Base-by-base conservation (phyloP, 169 alveolate species). In the Plasmodium coatneyi region DNA sequence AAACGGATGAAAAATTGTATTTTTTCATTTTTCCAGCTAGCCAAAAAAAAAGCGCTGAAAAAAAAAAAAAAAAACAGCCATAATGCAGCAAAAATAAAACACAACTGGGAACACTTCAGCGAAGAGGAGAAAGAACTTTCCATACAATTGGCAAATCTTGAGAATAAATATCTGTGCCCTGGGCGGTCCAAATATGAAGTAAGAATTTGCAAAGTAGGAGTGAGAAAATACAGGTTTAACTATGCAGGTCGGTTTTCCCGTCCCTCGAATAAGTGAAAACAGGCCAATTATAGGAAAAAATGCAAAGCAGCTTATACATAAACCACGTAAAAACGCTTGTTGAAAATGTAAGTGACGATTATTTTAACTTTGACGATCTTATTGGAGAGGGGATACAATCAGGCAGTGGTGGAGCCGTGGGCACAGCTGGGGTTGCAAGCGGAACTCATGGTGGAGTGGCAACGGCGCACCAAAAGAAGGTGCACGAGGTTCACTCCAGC, bases 221-320 rank as follows among this genome's bases (percentile, higher is more conserved):
- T 25, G 36, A 66, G 14, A 19, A 49, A 49, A 14, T 49, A 14
- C 60, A 49, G 0, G 60, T 66, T 25, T 66, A 66, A 25, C 76
- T 22, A 66, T 66, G 76, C 76, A 66, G 76, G 41, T 66, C 76
- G n/a, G 32, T 66, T 25, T 25, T 66, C 6, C 36, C 22, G n/a
- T 28, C 36, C 76, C 30, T 9, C 12, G 14, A 10, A 10, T 7
- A 56, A 5, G 28, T n/a, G 14, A 66, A 22, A 66, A 66, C 30
- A 66, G 36, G 39, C 76, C 76, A 19, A 14, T 5, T 12, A 39
- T 78, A 78, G 28, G 84, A 81, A 49, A 81, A n/a, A 43, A 81
- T 81, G 89, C 56, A 81, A 81, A 54, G 43, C 25, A 49, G 32
- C n/a, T 81, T 54, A 22, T 81, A 49, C 32, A 81, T 81, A 81